Conservation (phyloP, 208 protist genomes). For the Crithidia expoeki region DNA sequence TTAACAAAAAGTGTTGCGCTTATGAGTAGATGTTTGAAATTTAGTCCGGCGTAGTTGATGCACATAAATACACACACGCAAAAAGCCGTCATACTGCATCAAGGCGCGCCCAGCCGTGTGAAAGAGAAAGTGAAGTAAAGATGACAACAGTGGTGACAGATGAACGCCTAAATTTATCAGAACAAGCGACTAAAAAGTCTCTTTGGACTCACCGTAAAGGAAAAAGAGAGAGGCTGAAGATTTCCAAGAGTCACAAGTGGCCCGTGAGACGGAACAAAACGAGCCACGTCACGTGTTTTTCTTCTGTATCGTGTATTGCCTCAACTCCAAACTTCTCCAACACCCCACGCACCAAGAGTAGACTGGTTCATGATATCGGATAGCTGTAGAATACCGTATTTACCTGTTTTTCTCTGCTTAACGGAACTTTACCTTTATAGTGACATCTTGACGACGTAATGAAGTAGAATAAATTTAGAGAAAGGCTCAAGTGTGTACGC, state of each 20-base stretch:
- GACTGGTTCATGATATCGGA: no score
- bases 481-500: background rate
- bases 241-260: no score
- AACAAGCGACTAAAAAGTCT: no score
- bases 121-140: background rate
- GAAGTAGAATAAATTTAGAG: background rate
- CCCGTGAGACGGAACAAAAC: no score
- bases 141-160: background rate
- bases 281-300: no score
- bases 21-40: no score
- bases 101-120: background rate
- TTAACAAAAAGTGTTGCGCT: background rate
- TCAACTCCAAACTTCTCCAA: no score
- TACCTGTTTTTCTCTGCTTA: background rate
- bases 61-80: background rate
- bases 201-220: no score
- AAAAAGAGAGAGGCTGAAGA: no score
- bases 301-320: no score
- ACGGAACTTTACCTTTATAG: background rate
- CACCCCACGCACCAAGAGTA: no score
- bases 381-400: no score
- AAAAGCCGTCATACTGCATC: background rate
- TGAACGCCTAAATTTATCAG: background rate
- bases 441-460: background rate
- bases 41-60: background rate